These are phyloP conservation scores for Paramecium primaurelia DNA, from an alignment of 73 alveolate genomes.

Conservation along the genomic window DNA sequence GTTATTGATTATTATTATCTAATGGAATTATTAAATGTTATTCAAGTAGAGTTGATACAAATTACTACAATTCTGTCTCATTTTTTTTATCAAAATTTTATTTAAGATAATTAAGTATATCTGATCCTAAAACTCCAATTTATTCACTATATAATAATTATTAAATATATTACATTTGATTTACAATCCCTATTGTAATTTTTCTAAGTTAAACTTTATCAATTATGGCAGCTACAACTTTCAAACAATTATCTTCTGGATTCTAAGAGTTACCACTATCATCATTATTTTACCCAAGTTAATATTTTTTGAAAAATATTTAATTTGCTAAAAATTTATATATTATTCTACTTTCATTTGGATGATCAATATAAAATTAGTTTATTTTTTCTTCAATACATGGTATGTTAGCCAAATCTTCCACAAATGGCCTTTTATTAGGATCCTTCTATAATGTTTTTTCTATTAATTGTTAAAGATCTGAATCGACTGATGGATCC, in stretches of 20 bases:
- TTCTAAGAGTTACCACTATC: neutral
- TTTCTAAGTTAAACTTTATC: neutral
- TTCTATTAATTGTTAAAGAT: slow-evolving; percentile 64
- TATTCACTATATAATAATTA: neutral
- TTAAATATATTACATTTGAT: neutral
- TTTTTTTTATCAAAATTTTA: neutral
- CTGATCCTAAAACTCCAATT: neutral
- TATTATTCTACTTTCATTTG: slow-evolving; percentile 57
- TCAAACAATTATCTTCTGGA: neutral
- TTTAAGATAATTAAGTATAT: neutral
- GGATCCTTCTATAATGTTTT: slow-evolving; percentile 84
- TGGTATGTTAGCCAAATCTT: slow-evolving; percentile 79
- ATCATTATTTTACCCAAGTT: neutral
- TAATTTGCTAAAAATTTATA: neutral
- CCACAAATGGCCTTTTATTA: slow-evolving; percentile 84
- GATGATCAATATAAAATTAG: slow-evolving; percentile 63
- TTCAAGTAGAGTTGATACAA: neutral
- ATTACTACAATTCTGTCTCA: neutral
- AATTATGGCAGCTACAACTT: neutral
- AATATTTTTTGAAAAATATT: neutral
- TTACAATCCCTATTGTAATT: neutral
- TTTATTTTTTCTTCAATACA: slow-evolving; percentile 70
- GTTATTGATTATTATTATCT: neutral
- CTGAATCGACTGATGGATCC: slow-evolving; percentile 66
- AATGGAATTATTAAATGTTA: neutral